phyloP scores from a whole-genome alignment of 2,329 filamentous ascomycete genomes.

The Colletotrichum sp. region DNA sequence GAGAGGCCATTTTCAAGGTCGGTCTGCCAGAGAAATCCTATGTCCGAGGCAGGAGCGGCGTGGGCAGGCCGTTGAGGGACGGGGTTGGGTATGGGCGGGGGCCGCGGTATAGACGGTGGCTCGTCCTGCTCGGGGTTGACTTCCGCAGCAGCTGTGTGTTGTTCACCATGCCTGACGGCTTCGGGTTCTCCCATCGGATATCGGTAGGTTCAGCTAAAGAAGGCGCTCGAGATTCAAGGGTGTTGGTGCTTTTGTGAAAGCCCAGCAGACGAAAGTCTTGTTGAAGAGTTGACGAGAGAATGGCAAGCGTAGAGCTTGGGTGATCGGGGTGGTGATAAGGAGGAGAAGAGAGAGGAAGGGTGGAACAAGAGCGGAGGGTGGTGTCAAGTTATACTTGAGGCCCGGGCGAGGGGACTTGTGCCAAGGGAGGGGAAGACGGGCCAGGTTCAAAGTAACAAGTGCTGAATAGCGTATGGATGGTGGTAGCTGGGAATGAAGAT shows the following conservation, averaged over 20 bases:
- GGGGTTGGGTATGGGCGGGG: conserved; percentile 16
- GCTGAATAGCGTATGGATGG: background rate
- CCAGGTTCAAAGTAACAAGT: background rate
- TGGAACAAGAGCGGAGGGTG: background rate
- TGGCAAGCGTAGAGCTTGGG: conserved; percentile 20
- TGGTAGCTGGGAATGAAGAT: background rate
- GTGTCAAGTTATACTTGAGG: conserved; percentile 19
- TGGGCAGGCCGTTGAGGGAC: conserved; percentile 28
- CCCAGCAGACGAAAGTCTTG: background rate
- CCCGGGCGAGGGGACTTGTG: background rate
- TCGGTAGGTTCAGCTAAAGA: conserved; percentile 20
- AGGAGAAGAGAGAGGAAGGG: background rate
- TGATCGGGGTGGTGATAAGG: conserved; percentile 14
- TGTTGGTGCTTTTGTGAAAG: conserved; percentile 19
- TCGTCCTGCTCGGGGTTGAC: conserved; percentile 25
- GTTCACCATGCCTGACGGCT: conserved; percentile 24
- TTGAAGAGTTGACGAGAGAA: background rate
- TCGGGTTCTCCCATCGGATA: conserved; percentile 27
- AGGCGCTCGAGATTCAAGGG: background rate
- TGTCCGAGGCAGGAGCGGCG: conserved; percentile 25
- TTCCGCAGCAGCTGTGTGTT: conserved; percentile 24
- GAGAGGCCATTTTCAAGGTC: conserved; percentile 65
- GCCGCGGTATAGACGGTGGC: conserved; percentile 22
- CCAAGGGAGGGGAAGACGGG: conserved; percentile 9
- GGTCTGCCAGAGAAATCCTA: conserved; percentile 43